These are phyloP conservation scores for Colletotrichum sp. DNA, from an alignment of 2,329 filamentous ascomycete species.

Conservation along the genomic window DNA sequence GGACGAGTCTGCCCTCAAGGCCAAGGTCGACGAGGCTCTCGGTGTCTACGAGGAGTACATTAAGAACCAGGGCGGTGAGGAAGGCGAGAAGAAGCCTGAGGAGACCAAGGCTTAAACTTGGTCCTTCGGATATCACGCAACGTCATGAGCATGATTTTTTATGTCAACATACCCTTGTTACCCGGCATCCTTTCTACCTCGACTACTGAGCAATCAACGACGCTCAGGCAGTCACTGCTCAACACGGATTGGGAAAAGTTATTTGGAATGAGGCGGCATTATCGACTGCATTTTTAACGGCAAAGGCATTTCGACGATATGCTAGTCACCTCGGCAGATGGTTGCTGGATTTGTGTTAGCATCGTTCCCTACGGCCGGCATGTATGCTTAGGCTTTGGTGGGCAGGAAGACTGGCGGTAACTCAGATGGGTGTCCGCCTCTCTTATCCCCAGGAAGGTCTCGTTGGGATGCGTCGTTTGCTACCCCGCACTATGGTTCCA, in stretches of 20 bases:
- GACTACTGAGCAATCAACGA: conserved; percentile 10
- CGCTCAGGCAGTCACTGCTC: conserved; percentile 19
- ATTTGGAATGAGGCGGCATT: conserved; percentile 21
- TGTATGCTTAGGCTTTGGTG: conserved; percentile 22
- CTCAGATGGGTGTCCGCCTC: conserved; percentile 33
- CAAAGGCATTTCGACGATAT: conserved; percentile 16
- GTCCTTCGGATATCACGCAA: conserved; percentile 16
- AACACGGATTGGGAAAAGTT: conserved; percentile 23
- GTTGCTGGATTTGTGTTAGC: neutral
- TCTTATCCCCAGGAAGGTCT: conserved; percentile 11
- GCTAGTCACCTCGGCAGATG: conserved; percentile 5
- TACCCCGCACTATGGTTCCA: conserved; percentile 23
- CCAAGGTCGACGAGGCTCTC: conserved; percentile 97
- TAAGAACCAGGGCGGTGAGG: conserved; percentile 72
- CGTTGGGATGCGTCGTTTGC: conserved; percentile 20
- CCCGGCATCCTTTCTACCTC: conserved; percentile 20
- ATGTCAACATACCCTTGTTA: conserved; percentile 24
- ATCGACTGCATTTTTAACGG: conserved; percentile 22
- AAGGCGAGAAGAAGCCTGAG: conserved; percentile 57
- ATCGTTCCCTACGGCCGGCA: conserved; percentile 3
- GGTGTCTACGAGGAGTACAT: conserved; percentile 98
- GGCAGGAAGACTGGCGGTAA: conserved; percentile 46
- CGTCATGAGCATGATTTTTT: conserved; percentile 21
- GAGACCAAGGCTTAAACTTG: conserved; percentile 44
- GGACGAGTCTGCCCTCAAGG: conserved; percentile 85